Base-by-base conservation (phyloP, 768 basidiomycete genomes). In the Mycena pura region DNA sequence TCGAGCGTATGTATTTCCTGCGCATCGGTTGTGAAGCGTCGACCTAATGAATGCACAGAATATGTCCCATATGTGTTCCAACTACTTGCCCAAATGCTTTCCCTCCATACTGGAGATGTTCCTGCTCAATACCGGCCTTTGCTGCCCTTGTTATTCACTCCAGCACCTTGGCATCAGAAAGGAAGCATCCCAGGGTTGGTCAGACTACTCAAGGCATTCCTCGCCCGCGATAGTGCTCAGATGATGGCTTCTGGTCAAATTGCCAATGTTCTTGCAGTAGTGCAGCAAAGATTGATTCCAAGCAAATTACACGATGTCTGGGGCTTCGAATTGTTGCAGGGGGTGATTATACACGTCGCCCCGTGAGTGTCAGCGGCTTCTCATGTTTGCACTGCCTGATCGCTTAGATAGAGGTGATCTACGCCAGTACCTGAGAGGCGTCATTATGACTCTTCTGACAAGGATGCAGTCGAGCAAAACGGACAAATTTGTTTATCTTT, bases 31-130 rank as follows among this genome's bases (percentile, higher is more conserved):
- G 49, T 50, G 13, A 46, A 21, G 39, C 32, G 3, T 13, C 14
- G n/a, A 45, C 27, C 25, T 63, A 21, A 57, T 38, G n/a, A 32
- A 38, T 13, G 9, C 22, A 4, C 74, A 95, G 96, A 98, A 78
- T 99, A 97, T 71, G 89, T 99, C 45, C 96, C 97, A 5, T 99
- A 97, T 73, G 91, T 92, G 54, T 98, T 99, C 83, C 97, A 99
- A 71, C 85, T 99, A 66, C 86, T 98, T 43, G 91, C 95, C 0
- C 97, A 99, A 70, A 95, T 99, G 84, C 89, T 99, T 28, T 91
- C 95, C 63, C 77, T 93, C 3, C 95, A 96, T 66, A 76, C 73
- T 2, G 69, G 73, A 3, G 79, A 82, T 7, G 80, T 96, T 2
- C 95, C 96, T 1, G 75, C 79, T 0, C 85, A 90, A 55, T 99